These are phyloP conservation scores for Stevia rebaudiana DNA, from an alignment of 140 eudicot genomes.

Conservation along the genomic window DNA sequence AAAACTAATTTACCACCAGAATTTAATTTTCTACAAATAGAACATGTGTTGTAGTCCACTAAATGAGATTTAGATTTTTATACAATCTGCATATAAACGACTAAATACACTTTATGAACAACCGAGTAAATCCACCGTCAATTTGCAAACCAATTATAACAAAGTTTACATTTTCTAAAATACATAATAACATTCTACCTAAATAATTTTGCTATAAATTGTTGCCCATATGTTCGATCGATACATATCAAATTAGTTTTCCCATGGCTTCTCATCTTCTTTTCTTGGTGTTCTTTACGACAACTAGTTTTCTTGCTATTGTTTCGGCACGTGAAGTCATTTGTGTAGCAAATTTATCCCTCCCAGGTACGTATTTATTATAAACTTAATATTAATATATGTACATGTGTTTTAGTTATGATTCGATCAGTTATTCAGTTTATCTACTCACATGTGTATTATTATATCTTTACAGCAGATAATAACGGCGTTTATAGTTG, in stretches of 20 bases:
- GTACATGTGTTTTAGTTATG: background rate
- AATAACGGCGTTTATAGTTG: slow-evolving; percentile 3
- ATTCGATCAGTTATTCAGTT: background rate
- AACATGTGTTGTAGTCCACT: no score
- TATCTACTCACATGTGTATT: background rate
- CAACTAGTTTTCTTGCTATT: background rate
- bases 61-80: no score
- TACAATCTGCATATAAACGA: no score
- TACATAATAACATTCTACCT: background rate
- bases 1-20: no score
- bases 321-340: background rate
- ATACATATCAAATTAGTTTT: background rate
- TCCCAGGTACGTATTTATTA: background rate
- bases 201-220: background rate
- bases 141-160: no score
- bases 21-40: no score
- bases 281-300: background rate
- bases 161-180: background rate
- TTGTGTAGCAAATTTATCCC: slow-evolving; percentile 12
- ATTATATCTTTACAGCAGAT: background rate
- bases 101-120: no score
- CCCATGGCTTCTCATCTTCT: slow-evolving; percentile 9
- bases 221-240: background rate
- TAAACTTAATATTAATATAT: background rate
- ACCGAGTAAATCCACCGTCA: no score